Conservation (phyloP, 768 basidiomycete genomes). For the Amanita rubescens region DNA sequence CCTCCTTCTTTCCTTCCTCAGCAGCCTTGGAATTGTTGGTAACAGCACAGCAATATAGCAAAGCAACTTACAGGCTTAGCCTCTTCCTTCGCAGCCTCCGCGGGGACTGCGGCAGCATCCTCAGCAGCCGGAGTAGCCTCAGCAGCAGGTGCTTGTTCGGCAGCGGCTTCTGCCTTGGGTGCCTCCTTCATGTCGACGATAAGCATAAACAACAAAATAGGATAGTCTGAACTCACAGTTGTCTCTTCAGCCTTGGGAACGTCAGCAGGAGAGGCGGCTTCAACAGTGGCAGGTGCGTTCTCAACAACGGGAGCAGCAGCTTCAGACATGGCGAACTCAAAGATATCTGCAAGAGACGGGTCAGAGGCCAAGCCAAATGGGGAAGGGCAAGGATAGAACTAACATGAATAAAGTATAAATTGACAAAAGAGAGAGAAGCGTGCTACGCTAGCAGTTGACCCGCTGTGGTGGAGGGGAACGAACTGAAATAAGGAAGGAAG, state of each 20-base stretch:
- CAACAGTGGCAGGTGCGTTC: constrained; percentile 25
- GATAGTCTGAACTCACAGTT: constrained; percentile 13
- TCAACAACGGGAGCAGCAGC: constrained; percentile 34
- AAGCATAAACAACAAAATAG: not conserved
- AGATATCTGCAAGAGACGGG: constrained; percentile 37
- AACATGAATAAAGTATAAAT: constrained; percentile 46
- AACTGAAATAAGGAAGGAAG: constrained; percentile 55
- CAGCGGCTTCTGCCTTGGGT: constrained; percentile 13
- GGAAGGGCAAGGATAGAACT: constrained; percentile 18
- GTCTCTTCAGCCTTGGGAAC: constrained; percentile 32
- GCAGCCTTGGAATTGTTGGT: constrained; percentile 29
- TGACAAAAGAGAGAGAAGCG: constrained; percentile 51
- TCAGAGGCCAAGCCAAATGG: constrained; percentile 12
- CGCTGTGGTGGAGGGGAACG: constrained; percentile 33
- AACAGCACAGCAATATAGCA: constrained; percentile 6
- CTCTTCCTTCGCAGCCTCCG: constrained; percentile 32
- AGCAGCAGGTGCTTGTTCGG: constrained; percentile 16
- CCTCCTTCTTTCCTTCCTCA: constrained; percentile 63
- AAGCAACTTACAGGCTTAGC: constrained; percentile 31
- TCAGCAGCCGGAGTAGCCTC: constrained; percentile 17
- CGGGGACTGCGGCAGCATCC: constrained; percentile 17
- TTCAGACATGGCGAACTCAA: constrained; percentile 65
- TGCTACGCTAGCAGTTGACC: constrained; percentile 48
- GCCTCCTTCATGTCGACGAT: constrained; percentile 5
- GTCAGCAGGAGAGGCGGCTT: constrained; percentile 50